phyloP scores from a whole-genome alignment of 2,329 filamentous ascomycete genomes.

The Ophiostoma sp. region DNA sequence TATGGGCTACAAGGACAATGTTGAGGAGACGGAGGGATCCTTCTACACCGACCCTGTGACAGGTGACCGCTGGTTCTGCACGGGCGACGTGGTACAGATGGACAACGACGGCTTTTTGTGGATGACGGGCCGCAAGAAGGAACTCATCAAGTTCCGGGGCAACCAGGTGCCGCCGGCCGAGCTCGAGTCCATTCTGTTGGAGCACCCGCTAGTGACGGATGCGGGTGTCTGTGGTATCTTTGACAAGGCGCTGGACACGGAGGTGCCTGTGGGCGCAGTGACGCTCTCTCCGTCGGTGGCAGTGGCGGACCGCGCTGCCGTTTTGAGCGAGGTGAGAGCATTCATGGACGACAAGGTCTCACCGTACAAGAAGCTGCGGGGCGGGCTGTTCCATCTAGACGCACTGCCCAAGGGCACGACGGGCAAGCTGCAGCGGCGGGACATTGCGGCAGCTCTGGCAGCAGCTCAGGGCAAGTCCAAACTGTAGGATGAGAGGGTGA shows the following conservation, averaged over 20 bases:
- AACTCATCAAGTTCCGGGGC: slow-evolving; percentile 62
- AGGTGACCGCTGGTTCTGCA: slow-evolving; percentile 65
- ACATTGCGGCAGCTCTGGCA: slow-evolving; percentile 20
- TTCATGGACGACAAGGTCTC: slow-evolving; percentile 50
- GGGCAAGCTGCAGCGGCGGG: slow-evolving; percentile 37
- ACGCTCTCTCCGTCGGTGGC: slow-evolving; percentile 47
- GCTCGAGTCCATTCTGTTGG: slow-evolving; percentile 48
- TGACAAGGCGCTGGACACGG: slow-evolving; percentile 46
- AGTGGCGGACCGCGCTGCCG: slow-evolving; percentile 42
- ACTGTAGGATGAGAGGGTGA: neutral
- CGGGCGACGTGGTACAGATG: slow-evolving; percentile 71
- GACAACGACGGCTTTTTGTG: slow-evolving; percentile 55
- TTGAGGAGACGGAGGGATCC: slow-evolving; percentile 64
- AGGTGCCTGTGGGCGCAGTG: slow-evolving; percentile 66
- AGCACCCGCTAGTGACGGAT: slow-evolving; percentile 51
- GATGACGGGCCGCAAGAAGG: slow-evolving; percentile 75
- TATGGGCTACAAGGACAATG: slow-evolving; percentile 73
- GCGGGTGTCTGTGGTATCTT: slow-evolving; percentile 23
- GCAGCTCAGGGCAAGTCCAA: neutral
- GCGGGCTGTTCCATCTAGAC: slow-evolving; percentile 64
- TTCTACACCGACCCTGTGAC: slow-evolving; percentile 41
- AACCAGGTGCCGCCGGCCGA: slow-evolving; percentile 60
- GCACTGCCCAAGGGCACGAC: slow-evolving; percentile 66
- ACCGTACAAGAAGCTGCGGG: slow-evolving; percentile 52
- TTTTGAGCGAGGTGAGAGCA: slow-evolving; percentile 54